These are phyloP conservation scores for Xenoacremonium recifei DNA, from an alignment of 2,329 filamentous ascomycete species.

Conservation along the genomic window DNA sequence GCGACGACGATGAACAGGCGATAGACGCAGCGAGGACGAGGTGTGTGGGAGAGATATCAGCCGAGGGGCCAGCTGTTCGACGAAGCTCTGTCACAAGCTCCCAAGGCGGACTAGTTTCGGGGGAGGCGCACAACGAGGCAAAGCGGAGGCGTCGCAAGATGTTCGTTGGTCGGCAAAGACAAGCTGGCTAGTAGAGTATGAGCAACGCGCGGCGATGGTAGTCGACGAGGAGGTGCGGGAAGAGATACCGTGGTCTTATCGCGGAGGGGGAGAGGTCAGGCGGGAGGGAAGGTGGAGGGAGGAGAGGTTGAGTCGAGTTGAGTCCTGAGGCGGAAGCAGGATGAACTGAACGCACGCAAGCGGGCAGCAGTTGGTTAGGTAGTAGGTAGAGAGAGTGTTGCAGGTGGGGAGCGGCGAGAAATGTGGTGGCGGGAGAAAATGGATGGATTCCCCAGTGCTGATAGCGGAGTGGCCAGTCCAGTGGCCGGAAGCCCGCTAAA, in stretches of 20 bases:
- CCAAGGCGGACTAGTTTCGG: conserved; percentile 1
- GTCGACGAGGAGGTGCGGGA: conserved; percentile 4
- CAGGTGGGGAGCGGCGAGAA: conserved; percentile 4
- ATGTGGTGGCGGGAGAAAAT: conserved; percentile 13
- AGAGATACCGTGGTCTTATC: conserved; percentile 3
- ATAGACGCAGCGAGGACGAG: conserved; percentile 11
- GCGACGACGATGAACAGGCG: conserved; percentile 19
- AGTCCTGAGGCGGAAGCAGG: conserved; percentile 12
- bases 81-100: conserved; percentile 28
- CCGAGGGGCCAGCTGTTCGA: conserved; percentile 22
- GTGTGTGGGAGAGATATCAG: conserved; percentile 3
- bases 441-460: too few species aligned
- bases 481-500: too few species aligned
- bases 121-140: conserved; percentile 5
- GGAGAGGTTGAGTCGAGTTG: conserved; percentile 8
- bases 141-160: background rate
- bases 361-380: too few species aligned
- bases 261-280: conserved; percentile 2
- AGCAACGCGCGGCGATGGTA: too few species aligned
- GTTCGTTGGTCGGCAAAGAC: too few species aligned
- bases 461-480: too few species aligned
- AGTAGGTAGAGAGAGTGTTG: too few species aligned
- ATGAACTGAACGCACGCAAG: too few species aligned
- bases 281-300: conserved; percentile 5
- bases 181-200: too few species aligned